phyloP scores from a whole-genome alignment of 257 asterid species.

The Nemophila menziesii region DNA sequence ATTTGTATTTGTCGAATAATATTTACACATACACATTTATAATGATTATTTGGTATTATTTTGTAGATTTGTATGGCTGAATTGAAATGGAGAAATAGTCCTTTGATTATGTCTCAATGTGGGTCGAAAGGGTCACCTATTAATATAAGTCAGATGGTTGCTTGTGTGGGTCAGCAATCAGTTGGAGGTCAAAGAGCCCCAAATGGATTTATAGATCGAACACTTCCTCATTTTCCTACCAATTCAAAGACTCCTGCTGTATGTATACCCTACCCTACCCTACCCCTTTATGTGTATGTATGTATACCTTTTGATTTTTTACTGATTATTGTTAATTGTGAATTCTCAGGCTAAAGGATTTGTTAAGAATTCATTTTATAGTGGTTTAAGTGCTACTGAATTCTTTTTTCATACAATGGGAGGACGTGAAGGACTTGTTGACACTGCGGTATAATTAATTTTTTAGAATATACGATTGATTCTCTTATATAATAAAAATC shows the following conservation, averaged over 20 bases:
- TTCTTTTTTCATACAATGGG: constrained; percentile 99
- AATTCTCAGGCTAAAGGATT: constrained; percentile 92
- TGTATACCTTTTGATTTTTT: background rate
- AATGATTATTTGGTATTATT: background rate
- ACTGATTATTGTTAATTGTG: background rate
- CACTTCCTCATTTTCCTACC: constrained; percentile 84
- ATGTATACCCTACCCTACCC: constrained; percentile 13
- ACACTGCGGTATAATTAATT: constrained; percentile 74
- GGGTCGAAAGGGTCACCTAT: constrained; percentile 98
- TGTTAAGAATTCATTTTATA: constrained; percentile 86
- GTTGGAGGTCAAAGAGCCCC: constrained; percentile 98
- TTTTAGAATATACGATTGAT: constrained; percentile 1
- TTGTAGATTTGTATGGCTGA: constrained; percentile 66
- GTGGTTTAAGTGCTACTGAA: constrained; percentile 83
- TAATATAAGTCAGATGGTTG: constrained; percentile 96
- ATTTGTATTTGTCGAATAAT: background rate
- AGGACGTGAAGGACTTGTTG: constrained; percentile 98
- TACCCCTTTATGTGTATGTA: background rate
- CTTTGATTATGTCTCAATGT: constrained; percentile 92
- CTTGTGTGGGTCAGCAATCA: constrained; percentile 92
- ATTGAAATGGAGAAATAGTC: constrained; percentile 90
- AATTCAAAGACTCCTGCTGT: constrained; percentile 85
- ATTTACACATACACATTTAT: background rate
- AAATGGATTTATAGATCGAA: constrained; percentile 86
- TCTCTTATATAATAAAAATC: background rate